A percentile compares a stretch with the other conserved stretches of the same genome.
Conservation (phyloP, 495 filamentous ascomycete species). For the Poronia punctata region DNA sequence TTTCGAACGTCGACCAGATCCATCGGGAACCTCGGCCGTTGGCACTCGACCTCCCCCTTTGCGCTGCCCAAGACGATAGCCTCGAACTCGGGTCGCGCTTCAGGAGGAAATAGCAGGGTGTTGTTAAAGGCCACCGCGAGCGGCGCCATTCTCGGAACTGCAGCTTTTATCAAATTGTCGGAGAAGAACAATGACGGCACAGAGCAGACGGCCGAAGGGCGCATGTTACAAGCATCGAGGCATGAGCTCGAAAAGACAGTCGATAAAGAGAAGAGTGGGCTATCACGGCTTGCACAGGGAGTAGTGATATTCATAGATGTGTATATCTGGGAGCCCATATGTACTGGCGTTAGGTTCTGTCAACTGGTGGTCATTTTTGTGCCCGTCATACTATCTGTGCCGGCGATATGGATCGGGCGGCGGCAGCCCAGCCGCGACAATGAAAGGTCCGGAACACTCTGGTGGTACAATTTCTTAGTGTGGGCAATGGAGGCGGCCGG, state of each 20-base stretch:
- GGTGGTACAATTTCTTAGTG: slow-evolving; percentile 93
- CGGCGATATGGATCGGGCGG: slow-evolving; percentile 70
- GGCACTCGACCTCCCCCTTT: slow-evolving; percentile 13
- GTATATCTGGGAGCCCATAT: slow-evolving; percentile 79
- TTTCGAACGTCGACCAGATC: slow-evolving; percentile 10
- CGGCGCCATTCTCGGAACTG: slow-evolving; percentile 36
- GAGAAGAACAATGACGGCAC: slow-evolving; percentile 54
- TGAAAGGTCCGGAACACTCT: slow-evolving; percentile 72
- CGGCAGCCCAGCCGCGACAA: slow-evolving; percentile 53
- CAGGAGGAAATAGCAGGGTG: slow-evolving; percentile 7
- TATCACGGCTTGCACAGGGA: slow-evolving; percentile 45
- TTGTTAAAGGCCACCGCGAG: slow-evolving; percentile 48
- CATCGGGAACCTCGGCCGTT: slow-evolving; percentile 10
- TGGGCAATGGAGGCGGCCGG: slow-evolving; percentile 87
- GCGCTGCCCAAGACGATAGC: background rate
- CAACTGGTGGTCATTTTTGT: slow-evolving; percentile 84
- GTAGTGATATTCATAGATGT: slow-evolving; percentile 57
- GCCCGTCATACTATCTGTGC: slow-evolving; percentile 75
- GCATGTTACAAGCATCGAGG: slow-evolving; percentile 77
- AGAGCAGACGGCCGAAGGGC: slow-evolving; percentile 67
- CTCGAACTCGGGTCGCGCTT: slow-evolving; percentile 1
- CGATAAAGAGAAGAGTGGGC: slow-evolving; percentile 49
- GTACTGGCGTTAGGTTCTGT: slow-evolving; percentile 78
- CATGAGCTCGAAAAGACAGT: slow-evolving; percentile 65
- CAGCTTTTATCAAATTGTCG: slow-evolving; percentile 64